A percentile compares a stretch with the other conserved stretches of the same genome.
phyloP scores from a whole-genome alignment of 108 stramenopile species.

The Skeletonema tropicum region DNA sequence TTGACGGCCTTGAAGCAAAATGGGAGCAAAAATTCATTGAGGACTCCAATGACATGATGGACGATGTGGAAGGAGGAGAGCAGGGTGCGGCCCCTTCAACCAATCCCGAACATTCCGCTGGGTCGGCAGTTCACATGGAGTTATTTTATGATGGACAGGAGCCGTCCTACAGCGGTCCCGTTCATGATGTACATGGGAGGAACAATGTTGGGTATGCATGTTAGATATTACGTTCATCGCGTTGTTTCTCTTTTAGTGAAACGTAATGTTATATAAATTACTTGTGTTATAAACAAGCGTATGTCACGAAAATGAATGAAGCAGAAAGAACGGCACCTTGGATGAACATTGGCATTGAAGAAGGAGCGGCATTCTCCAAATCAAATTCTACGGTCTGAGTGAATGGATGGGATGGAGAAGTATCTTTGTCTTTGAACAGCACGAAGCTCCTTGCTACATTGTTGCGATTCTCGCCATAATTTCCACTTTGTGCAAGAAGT shows the following conservation, averaged over 20 bases:
- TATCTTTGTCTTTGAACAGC: constrained; percentile 12
- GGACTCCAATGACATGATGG: constrained; percentile 8
- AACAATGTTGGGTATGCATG: constrained; percentile 11
- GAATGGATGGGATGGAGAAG: not conserved
- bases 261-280: constrained; percentile 4
- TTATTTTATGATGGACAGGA: constrained; percentile 28
- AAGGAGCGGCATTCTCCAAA: not conserved
- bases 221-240: not conserved
- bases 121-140: constrained; percentile 33
- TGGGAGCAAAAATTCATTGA: constrained; percentile 29
- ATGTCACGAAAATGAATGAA: not conserved
- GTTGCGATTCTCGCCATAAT: constrained; percentile 35
- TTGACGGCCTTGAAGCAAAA: constrained; percentile 37
- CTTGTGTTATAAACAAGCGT: not conserved
- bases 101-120: constrained; percentile 4
- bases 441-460: constrained; percentile 41
- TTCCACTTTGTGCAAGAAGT: constrained; percentile 33
- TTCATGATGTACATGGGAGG: not conserved
- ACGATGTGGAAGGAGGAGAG: constrained; percentile 8
- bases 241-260: not conserved
- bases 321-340: not conserved
- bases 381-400: constrained; percentile 1
- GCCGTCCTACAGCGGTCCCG: not conserved
- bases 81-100: not conserved
- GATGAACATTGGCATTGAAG: not conserved